Evolutionary conservation across 2,329 filamentous ascomycete genomes (phyloP), one percentile per base, ranked within the genome.

Genomic region (Celoporthe dispersa): DNA sequence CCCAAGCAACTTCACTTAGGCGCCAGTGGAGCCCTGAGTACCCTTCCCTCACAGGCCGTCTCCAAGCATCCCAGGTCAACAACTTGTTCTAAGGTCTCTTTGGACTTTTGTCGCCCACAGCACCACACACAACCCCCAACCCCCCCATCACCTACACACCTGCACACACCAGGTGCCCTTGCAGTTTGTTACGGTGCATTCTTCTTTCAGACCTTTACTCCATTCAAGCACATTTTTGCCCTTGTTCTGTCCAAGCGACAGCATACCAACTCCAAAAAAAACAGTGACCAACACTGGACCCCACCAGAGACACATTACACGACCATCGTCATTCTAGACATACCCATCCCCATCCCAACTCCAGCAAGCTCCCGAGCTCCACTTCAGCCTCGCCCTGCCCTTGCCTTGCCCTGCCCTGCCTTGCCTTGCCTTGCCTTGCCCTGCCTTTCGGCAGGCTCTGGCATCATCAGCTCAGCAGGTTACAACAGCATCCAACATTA

Each of bases 321-420:
- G 22, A 48, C 37, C 53, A 59, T 59, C 53, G 64, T 59, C 64
- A 60, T 59, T 55, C 37, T 39, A 59, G 53, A 48, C 53, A 57
- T 60, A 19, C 35, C 64, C 64, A 44, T 44, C n/a, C 44, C 44
- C 63, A 53, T 53, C 35, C 44, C 41, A 35, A 64, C 62, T 31
- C 41, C 44, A 65, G 63, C 48, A 65, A 55, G 44, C 63, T 55
- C 53, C 31, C 31, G 64, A 66, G 64, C 64, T 66, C 64, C 53
- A 48, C 53, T 59, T 66, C 53, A 66, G 53, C 53, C 53, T 60
- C 41, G 63, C 22, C 44, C 11, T 53, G 62, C 62, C 31, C 37
- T 16, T 64, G 53, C 53, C 51, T 53, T 25, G 59, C 59, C 59
- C 19, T 44, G 48, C 51, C 51, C 33, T 37, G 63, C 63, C n/a